Evolutionary conservation across 495 filamentous ascomycete species (phyloP).

Genomic region (Penicillium lagena): DNA sequence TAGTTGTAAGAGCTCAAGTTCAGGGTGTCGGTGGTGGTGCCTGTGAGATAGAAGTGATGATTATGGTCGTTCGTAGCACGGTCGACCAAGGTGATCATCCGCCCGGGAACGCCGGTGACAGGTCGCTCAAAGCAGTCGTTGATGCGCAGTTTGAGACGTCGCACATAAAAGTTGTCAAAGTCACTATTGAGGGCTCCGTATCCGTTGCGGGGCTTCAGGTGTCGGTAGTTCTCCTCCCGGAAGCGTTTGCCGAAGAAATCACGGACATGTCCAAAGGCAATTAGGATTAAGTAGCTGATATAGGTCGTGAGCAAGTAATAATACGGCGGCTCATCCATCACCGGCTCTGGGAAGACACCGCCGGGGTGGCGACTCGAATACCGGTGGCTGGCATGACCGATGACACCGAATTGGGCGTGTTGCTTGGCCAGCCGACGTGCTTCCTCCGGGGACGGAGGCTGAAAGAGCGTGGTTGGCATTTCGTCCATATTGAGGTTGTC

Average conservation of each 20-base stretch:
- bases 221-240: conserved; percentile 72
- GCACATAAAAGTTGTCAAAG: conserved; percentile 97
- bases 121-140: conserved; percentile 95
- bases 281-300: conserved; percentile 92
- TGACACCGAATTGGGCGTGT: conserved; percentile 88
- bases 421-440: conserved; percentile 63
- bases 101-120: conserved; percentile 86
- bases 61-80: conserved; percentile 85
- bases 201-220: conserved; percentile 75
- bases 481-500: conserved; percentile 73
- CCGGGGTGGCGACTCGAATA: conserved; percentile 84
- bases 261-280: conserved; percentile 88
- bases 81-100: conserved; percentile 88
- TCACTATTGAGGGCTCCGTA: conserved; percentile 97
- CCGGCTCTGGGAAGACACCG: conserved; percentile 66
- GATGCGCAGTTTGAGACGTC: conserved; percentile 85
- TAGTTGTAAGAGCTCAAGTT: conserved; percentile 99
- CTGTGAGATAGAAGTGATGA: conserved; percentile 75
- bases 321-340: conserved; percentile 95
- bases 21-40: conserved; percentile 88
- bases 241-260: conserved; percentile 99
- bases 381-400: conserved; percentile 70
- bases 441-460: conserved; percentile 86
- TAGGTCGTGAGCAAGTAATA: conserved; percentile 96
- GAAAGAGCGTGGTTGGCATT: conserved; percentile 73